phyloP scores from a whole-genome alignment of 1,284 basidiomycete genomes.

The Rhodotorula sp. region DNA sequence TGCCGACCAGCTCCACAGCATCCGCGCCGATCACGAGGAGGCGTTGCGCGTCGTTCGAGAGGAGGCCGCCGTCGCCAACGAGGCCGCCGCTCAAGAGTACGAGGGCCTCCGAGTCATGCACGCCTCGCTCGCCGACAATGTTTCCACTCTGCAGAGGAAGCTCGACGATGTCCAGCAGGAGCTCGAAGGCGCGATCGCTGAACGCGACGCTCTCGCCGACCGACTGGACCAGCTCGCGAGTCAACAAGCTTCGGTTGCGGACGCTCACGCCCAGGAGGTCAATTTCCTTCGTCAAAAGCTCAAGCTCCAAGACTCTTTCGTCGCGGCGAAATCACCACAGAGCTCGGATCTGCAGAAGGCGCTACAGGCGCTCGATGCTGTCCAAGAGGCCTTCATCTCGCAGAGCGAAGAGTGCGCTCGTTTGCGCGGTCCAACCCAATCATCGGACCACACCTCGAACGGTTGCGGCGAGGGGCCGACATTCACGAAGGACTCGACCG shows the following conservation, averaged over 20 bases:
- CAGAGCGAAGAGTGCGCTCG: slow-evolving; percentile 44
- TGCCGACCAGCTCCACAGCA: slow-evolving; percentile 56
- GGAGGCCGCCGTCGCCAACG: not conserved
- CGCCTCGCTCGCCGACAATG: too few relatives aligned
- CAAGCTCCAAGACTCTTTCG: not conserved
- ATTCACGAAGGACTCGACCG: not conserved
- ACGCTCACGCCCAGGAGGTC: slow-evolving; percentile 4
- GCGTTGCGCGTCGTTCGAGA: not conserved
- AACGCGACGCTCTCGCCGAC: not conserved
- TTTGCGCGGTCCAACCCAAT: too few relatives aligned
- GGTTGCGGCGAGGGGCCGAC: too few relatives aligned
- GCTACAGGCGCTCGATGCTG: slow-evolving; percentile 48
- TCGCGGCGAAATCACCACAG: not conserved
- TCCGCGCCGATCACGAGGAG: slow-evolving; percentile 46
- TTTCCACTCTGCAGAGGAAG: too few relatives aligned
- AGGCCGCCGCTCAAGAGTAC: too few relatives aligned
- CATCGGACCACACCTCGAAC: too few relatives aligned
- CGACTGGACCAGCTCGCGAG: not conserved
- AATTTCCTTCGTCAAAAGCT: slow-evolving; percentile 10
- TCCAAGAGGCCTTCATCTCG: slow-evolving; percentile 49
- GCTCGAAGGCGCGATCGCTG: not conserved
- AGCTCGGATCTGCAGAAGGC: slow-evolving; percentile 48
- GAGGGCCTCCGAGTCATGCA: too few relatives aligned
- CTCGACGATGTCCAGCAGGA: not conserved
- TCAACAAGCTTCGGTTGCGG: not conserved